Base-by-base conservation (phyloP, 208 protist genomes). In the Crithidia fasciculata region DNA sequence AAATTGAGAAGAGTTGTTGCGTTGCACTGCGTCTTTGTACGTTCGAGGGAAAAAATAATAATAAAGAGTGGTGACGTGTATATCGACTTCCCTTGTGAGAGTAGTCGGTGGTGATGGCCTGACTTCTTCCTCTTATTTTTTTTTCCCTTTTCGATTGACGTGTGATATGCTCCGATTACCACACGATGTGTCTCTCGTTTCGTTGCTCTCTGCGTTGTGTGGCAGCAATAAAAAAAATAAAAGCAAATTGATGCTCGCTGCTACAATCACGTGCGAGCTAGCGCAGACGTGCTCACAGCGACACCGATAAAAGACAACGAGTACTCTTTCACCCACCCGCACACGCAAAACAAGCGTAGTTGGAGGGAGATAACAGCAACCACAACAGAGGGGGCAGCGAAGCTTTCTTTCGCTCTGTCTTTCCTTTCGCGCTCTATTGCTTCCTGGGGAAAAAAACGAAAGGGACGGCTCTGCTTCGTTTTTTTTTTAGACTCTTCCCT, bases 221-320 rank as follows among this genome's bases (percentile, higher is more conserved):
- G 36, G 19, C 9, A 45, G 52, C 5, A 59, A 39, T 43, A 54
- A 43, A 70, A 66, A 60, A n/a, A 60, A 41, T 49, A n/a, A 49
- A 60, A 47, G 54, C 9, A 70, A 70, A 44, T 49, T n/a, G 40
- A 37, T 39, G 65, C 7, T 43, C 43, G 60, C 43, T 56, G 58
- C 15, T 49, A 64, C 62, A 47, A 52, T 5, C 66, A 72, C 53
- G 58, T 18, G 28, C 28, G 60, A 37, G 49, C 55, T 60, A 10
- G 52, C 66, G 58, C 40, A 72, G 39, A 72, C 39, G 16, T 10
- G 54, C 8, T 56, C 28, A 28, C 45, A 49, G 12, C 45, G 45
- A 49, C 7, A 49, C 45, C 45, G 12, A 49, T 28, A 28, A 28
- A 28, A 28, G 28, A 28, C 28, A 28, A 28, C 28, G 28, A 28